A percentile compares a stretch with the other conserved stretches of the same genome.
These are phyloP conservation scores for Coemansia sp. DNA, from an alignment of 192 early-diverging fungal species.

Conservation along the genomic window DNA sequence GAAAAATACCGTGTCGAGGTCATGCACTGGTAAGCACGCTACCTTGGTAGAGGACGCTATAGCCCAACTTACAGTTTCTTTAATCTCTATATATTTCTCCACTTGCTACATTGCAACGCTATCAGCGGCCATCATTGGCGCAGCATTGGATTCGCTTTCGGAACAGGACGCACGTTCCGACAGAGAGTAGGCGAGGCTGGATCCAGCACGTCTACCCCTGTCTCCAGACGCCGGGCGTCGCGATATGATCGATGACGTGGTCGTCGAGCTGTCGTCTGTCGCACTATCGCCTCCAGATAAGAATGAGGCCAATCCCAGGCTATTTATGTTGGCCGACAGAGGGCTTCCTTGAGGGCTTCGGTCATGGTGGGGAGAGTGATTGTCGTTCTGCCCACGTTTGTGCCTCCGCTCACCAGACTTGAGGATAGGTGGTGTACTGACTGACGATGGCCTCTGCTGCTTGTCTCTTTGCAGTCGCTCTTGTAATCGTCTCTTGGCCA, in stretches of 20 bases:
- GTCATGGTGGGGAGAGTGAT: background rate
- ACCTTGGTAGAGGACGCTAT: background rate
- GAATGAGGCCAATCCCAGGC: slow-evolving; percentile 3
- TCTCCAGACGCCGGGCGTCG: slow-evolving; percentile 6
- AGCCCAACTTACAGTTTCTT: background rate
- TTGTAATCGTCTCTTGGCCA: slow-evolving; percentile 43
- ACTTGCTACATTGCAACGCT: background rate
- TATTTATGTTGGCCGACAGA: background rate
- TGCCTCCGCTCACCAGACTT: slow-evolving; percentile 33
- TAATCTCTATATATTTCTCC: background rate
- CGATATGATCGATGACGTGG: slow-evolving; percentile 32
- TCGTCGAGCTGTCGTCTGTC: slow-evolving; percentile 51
- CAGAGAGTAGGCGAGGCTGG: slow-evolving; percentile 31
- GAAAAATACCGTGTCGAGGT: slow-evolving; percentile 54
- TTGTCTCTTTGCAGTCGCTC: slow-evolving; percentile 39
- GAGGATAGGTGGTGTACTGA: slow-evolving; percentile 19
- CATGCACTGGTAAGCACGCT: slow-evolving; percentile 41
- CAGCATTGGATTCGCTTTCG: slow-evolving; percentile 26
- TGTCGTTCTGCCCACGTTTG: slow-evolving; percentile 8
- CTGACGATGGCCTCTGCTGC: slow-evolving; percentile 23
- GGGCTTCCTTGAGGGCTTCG: background rate
- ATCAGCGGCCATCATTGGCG: background rate
- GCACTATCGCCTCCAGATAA: slow-evolving; percentile 39
- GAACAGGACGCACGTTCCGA: slow-evolving; percentile 37
- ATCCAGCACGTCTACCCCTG: slow-evolving; percentile 21